phyloP scores from a whole-genome alignment of 805 yeast genomes.

The Lipomyces chichibuensis region DNA sequence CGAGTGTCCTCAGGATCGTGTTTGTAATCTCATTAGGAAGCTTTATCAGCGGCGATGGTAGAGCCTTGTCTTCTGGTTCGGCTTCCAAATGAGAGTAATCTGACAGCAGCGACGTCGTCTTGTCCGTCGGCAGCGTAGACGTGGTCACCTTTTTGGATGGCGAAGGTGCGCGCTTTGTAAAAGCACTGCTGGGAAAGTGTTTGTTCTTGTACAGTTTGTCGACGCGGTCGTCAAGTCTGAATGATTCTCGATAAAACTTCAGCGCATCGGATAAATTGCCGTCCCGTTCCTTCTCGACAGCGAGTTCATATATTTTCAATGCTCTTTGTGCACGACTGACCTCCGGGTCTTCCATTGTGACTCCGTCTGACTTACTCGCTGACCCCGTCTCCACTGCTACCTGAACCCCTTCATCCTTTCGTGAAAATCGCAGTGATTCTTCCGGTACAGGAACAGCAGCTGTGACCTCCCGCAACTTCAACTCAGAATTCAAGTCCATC shows the following conservation, averaged over 20 bases:
- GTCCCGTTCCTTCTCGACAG: slow-evolving; percentile 67
- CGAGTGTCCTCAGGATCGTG: slow-evolving; percentile 38
- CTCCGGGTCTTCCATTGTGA: slow-evolving; percentile 36
- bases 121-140: slow-evolving; percentile 20
- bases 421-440: not conserved
- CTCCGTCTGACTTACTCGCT: not conserved
- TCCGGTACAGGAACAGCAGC: slow-evolving; percentile 6
- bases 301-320: slow-evolving; percentile 66
- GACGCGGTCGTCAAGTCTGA: slow-evolving; percentile 57
- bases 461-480: slow-evolving; percentile 26
- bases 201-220: slow-evolving; percentile 67
- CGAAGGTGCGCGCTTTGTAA: slow-evolving; percentile 21
- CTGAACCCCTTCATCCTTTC: not conserved
- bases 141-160: slow-evolving; percentile 28
- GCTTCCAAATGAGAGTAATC: slow-evolving; percentile 24
- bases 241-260: slow-evolving; percentile 69
- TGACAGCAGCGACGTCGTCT: slow-evolving; percentile 8
- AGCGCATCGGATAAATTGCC: slow-evolving; percentile 87
- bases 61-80: slow-evolving; percentile 29
- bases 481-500: slow-evolving; percentile 27
- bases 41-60: slow-evolving; percentile 28
- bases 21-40: slow-evolving; percentile 32
- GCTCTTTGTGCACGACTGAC: slow-evolving; percentile 48
- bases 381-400: not conserved
- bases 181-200: slow-evolving; percentile 37